Evolutionary conservation across 164 flowering plant species (phyloP), one percentile per base, ranked within the genome.

Genomic region (Taxillus chinensis): DNA sequence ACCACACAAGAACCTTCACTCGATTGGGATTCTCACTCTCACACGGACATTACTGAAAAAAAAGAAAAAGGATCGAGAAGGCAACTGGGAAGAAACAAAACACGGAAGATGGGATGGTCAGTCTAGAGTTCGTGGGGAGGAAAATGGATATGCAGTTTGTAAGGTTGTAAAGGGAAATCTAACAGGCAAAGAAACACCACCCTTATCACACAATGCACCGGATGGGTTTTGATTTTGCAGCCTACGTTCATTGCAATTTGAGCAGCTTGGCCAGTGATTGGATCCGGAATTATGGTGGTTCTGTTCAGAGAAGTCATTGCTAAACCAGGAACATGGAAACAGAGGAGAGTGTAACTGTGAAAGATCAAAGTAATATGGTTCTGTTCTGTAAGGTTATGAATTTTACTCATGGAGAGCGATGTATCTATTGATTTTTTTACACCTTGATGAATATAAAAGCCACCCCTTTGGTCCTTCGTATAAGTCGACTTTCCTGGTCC

Each of bases 181-280:
- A 3, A 9, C 57, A 42, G 50, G 15, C 40, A 62, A 66, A 53
- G 59, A 68, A 55, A 43, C 60, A 46, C 55, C 9, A 41, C 71
- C 55, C 84, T 80, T 8, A 10, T 80, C 14, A 71, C 37, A 57
- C 72, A 68, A 57, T 57, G 72, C 57, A 51, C 80, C 14, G 63
- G 74, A 64, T 79, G 74, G 56, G 78, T 84, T 57, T 80, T 83
- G 0, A 52, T 80, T 51, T 84, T 85, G 85, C 61, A 80, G 59
- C 77, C 79, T 37, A 77, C 76, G 3, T 79, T 70, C 55, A 70
- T 80, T 58, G 82, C 83, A 43, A 66, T 82, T 14, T 12, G 66
- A 41, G 79, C 81, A 17, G 77, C 78, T 41, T 85, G 80, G 90
- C 85, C 85, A 27, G 38, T 79, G 55, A 67, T 85, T 61, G 83